A percentile compares a stretch with the other conserved stretches of the same genome.
Conservation (phyloP, 2,329 filamentous ascomycete species). For the Aspergillus carbonarius region DNA sequence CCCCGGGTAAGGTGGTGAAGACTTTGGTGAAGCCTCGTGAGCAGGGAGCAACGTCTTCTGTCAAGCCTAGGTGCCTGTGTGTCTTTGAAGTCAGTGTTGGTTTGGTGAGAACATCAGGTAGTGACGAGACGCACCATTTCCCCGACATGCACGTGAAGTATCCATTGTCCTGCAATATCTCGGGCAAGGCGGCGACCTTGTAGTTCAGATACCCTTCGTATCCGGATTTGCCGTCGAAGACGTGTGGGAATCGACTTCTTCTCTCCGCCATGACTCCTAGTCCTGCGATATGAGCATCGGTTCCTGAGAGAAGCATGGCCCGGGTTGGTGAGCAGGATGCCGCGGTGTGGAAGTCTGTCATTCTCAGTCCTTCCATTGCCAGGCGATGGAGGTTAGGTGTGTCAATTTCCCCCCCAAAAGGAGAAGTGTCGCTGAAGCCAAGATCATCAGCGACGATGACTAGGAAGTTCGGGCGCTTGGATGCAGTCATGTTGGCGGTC, state of each 20-base stretch:
- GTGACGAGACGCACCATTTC: slow-evolving; percentile 18
- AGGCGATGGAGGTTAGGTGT: slow-evolving; percentile 56
- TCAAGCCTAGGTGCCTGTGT: slow-evolving; percentile 37
- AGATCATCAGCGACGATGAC: slow-evolving; percentile 43
- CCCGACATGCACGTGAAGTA: slow-evolving; percentile 39
- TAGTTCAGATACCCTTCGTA: slow-evolving; percentile 40
- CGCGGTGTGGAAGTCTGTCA: slow-evolving; percentile 60
- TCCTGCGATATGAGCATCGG: slow-evolving; percentile 34
- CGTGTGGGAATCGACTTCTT: slow-evolving; percentile 18
- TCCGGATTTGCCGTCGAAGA: slow-evolving; percentile 27
- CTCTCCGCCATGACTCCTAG: slow-evolving; percentile 32
- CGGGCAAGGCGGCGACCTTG: slow-evolving; percentile 35
- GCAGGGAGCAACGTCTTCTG: slow-evolving; percentile 25
- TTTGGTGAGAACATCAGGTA: background rate
- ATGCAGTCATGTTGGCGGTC: background rate
- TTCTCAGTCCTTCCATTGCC: slow-evolving; percentile 46
- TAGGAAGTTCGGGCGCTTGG: slow-evolving; percentile 28
- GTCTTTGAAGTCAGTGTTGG: background rate
- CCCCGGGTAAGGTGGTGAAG: slow-evolving; percentile 30
- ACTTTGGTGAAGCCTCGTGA: slow-evolving; percentile 32
- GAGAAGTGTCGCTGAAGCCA: slow-evolving; percentile 55
- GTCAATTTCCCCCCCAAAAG: slow-evolving; percentile 56
- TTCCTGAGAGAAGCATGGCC: slow-evolving; percentile 38
- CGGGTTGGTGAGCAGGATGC: slow-evolving; percentile 54
- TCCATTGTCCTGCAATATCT: slow-evolving; percentile 34